Evolutionary conservation across 2,329 filamentous ascomycete genomes (phyloP).

Genomic region (Hymenoscyphus occultus): DNA sequence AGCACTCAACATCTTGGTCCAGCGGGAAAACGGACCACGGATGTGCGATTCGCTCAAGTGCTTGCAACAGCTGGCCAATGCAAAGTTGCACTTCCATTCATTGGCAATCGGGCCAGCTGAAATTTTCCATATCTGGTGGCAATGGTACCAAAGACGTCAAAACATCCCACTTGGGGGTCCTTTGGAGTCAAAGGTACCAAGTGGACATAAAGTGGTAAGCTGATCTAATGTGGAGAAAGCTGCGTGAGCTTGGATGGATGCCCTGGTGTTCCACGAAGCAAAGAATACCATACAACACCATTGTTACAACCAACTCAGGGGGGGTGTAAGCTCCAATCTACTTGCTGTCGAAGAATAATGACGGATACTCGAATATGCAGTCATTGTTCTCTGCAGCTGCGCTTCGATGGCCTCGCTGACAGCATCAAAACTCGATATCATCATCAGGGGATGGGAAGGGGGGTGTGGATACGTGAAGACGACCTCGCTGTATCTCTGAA

Average conservation of each 20-base stretch:
- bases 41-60: neutral
- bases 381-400: constrained; percentile 1
- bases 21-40: neutral
- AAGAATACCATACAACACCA: neutral
- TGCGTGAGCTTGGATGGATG: neutral
- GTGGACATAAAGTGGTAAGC: neutral
- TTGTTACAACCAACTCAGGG: neutral
- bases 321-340: neutral
- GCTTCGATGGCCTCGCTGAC: neutral
- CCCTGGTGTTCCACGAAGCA: neutral
- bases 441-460: neutral
- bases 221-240: constrained; percentile 1
- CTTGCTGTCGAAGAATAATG: neutral
- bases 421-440: neutral
- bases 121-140: neutral
- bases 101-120: neutral
- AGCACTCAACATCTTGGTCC: neutral
- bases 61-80: neutral
- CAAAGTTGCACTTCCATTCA: neutral
- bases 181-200: neutral
- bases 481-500: neutral
- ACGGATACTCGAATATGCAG: neutral
- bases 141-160: neutral
- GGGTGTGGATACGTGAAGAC: too few species aligned
- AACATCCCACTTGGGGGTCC: neutral